Percentiles rank a stretch among this genome's conserved stretches.
Evolutionary conservation across 257 asterid genomes (phyloP).

Genomic region (Solanum clarkiae): DNA sequence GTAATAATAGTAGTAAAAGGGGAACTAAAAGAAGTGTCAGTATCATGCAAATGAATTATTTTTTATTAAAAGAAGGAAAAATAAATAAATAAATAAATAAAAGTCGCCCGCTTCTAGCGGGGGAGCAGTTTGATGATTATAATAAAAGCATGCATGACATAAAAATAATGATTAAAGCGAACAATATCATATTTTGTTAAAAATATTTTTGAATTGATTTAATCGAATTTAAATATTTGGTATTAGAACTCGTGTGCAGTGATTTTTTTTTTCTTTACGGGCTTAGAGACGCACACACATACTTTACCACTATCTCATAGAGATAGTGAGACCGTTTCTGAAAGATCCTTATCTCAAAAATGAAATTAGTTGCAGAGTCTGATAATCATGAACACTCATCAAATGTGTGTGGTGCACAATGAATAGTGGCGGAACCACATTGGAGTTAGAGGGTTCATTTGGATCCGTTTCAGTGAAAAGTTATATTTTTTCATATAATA

Average conservation of each 20-base stretch:
- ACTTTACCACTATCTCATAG: too few relatives aligned
- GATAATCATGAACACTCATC: background rate
- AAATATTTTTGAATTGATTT: background rate
- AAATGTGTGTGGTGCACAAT: background rate
- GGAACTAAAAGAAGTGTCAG: background rate
- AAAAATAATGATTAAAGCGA: background rate
- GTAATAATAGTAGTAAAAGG: background rate
- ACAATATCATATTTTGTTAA: background rate
- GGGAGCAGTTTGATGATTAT: constrained; percentile 49
- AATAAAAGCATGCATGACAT: background rate
- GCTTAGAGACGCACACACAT: too few relatives aligned
- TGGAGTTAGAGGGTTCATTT: too few relatives aligned
- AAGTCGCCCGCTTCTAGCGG: constrained; percentile 38
- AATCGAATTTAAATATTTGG: background rate
- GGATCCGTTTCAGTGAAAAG: too few relatives aligned
- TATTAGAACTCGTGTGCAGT: background rate
- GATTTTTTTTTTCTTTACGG: background rate
- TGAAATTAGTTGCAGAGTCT: background rate
- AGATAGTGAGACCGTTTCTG: accelerated
- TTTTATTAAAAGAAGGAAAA: background rate
- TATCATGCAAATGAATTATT: background rate
- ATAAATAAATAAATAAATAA: background rate
- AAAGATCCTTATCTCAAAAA: too few relatives aligned
- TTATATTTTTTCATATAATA: too few relatives aligned
- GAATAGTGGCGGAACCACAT: too few relatives aligned